Evolutionary conservation across 1,284 basidiomycete species (phyloP).

Genomic region (Kalmanozyma brasiliensis): DNA sequence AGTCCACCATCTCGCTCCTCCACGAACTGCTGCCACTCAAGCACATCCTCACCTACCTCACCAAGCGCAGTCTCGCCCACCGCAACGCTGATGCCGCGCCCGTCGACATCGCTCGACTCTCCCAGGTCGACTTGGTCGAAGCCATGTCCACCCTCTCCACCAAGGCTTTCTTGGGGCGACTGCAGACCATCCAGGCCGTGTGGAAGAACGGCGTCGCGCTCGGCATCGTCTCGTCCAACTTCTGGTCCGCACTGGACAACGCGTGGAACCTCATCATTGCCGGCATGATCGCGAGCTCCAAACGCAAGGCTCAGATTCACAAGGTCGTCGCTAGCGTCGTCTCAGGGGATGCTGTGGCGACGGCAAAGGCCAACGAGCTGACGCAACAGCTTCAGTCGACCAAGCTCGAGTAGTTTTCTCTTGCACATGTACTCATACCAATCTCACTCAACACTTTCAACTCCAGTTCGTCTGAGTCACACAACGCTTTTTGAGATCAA

Average conservation of each 20-base stretch:
- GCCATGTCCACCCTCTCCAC: conserved; percentile 41
- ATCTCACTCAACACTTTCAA: not conserved
- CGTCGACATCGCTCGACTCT: conserved; percentile 6
- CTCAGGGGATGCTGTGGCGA: not conserved
- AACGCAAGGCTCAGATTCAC: conserved; percentile 6
- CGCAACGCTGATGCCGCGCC: not conserved
- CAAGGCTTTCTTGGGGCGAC: conserved; percentile 22
- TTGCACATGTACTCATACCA: conserved; percentile 7
- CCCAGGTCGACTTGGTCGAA: conserved; percentile 21
- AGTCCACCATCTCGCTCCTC: conserved; percentile 33
- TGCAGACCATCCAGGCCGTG: conserved; percentile 37
- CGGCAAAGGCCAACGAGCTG: conserved; percentile 16
- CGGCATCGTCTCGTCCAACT: conserved; percentile 38
- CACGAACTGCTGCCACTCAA: conserved; percentile 41
- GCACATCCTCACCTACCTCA: conserved; percentile 27
- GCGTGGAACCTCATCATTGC: conserved; percentile 39
- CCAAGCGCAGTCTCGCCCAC: conserved; percentile 11
- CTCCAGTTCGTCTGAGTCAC: not conserved
- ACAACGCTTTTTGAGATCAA: not conserved
- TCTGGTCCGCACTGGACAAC: conserved; percentile 39
- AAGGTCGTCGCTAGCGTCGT: not conserved
- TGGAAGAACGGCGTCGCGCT: conserved; percentile 52
- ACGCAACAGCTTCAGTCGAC: conserved; percentile 20
- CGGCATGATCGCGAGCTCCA: conserved; percentile 28
- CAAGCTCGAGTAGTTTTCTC: conserved; percentile 11